Evolutionary conservation across 352 stramenopile species (phyloP), one percentile per base, ranked within the genome.

Genomic region (Globisporangium ultimum): DNA sequence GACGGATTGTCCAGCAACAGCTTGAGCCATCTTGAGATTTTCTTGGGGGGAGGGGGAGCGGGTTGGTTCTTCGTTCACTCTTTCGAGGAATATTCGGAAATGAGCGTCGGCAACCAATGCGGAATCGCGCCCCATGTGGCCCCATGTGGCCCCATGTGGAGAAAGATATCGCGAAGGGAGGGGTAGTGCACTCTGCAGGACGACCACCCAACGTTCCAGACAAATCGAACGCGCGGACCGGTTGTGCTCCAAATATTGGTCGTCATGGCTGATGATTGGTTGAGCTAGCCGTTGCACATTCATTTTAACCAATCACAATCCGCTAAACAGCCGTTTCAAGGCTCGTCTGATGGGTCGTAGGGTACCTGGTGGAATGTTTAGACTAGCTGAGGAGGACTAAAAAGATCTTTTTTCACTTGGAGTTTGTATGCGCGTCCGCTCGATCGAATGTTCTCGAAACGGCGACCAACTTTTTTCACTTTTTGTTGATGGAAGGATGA

Each of bases 1-100:
- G 59, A 99, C 94, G 59, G 56, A 62, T 41, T 62, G 53, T 55
- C 58, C 58, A 43, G 58, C 50, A 54, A 69, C 63, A 66, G 63
- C 58, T 50, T 69, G 63, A 59, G 63, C 63, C 63, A 69, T 69
- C 63, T 69, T 69, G 43, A 48, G n/a, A 48, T 46, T 55, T 38
- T 64, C 14, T 51, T 64, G n/a, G n/a, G 40, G 32, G n/a, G 43
- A 47, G 32, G n/a, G 20, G 13, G 34, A 17, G 43, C 9, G 51
- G n/a, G 56, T 53, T 58, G 56, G 21, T 69, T 50, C 42, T 61
- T 65, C 52, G 45, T 61, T 67, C 47, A 60, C 60, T 61, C 60
- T 56, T 55, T 28, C 28, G 61, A 67, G 55, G 54, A 48, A 64
- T 57, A 68, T 50, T 64, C 48, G 47, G 56, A 58, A 68, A 64